These are phyloP conservation scores for Ogataea degrootiae DNA, from an alignment of 805 yeast species.

Conservation along the genomic window DNA sequence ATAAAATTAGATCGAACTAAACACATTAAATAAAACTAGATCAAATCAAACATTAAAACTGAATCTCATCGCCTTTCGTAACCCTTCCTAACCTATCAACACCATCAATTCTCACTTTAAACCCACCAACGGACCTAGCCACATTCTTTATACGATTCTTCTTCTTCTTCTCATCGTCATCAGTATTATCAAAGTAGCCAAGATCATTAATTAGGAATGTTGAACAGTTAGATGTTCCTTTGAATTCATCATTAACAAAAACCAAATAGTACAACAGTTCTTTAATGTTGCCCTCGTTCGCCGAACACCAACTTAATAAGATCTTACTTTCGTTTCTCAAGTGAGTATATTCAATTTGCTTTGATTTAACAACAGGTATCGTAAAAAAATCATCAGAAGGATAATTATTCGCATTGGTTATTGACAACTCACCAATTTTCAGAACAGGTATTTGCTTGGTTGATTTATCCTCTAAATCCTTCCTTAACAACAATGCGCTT, in stretches of 20 bases:
- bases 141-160: not conserved
- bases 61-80: slow-evolving; percentile 6
- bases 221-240: slow-evolving; percentile 18
- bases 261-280: slow-evolving; percentile 27
- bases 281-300: slow-evolving; percentile 7
- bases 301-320: slow-evolving; percentile 17
- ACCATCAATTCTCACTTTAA: slow-evolving; percentile 21
- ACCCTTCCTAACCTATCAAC: slow-evolving; percentile 20
- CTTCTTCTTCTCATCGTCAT: not conserved
- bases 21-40: no score
- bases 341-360: not conserved
- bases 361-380: slow-evolving; percentile 1
- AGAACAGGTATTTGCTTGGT: slow-evolving; percentile 8
- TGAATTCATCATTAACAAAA: slow-evolving; percentile 27
- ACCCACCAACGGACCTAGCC: not conserved
- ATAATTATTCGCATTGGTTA: slow-evolving; percentile 21
- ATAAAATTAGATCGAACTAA: no score
- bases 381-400: slow-evolving; percentile 18
- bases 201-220: slow-evolving; percentile 7
- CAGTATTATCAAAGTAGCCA: not conserved
- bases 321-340: slow-evolving; percentile 2
- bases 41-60: no score
- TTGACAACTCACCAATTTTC: slow-evolving; percentile 21
- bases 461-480: not conserved
- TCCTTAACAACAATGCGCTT: not conserved